Base-by-base conservation (phyloP, 768 basidiomycete species). In the Ramaria sp. region DNA sequence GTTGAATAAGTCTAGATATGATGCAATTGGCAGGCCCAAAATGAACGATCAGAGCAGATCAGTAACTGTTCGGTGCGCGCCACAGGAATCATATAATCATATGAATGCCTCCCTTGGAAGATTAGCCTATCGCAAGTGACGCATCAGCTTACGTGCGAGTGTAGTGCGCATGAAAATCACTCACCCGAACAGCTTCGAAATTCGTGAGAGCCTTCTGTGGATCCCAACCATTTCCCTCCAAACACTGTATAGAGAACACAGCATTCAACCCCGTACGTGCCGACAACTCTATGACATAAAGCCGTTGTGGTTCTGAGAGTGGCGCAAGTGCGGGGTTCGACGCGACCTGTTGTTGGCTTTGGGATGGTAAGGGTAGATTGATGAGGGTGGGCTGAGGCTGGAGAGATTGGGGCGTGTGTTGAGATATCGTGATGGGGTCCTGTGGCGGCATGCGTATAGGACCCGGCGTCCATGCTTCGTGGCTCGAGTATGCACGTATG, bases 171-270 rank as follows among this genome's bases (percentile, higher is more conserved):
- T 2, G n/a, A 41, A 39, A 5, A 12, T 16, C 51, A 70, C 81
- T 56, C 59, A 88, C 88, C 79, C 87, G 88, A 62, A 97, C 86
- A 65, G 87, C 76, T 63, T 91, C 82, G 67, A 92, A 98, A 63
- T 95, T 94, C 48, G 77, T 75, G 24, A 91, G 63, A 0, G 96
- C 96, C 56, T 76, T 74, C 43, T 82, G 81, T 49, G 88, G 61
- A 64, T 93, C 80, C 93, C 93, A 98, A 7, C 71, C 80, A 63
- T 94, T 96, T 48, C 81, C 82, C 60, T 79, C 73, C 56, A 98
- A 67, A 64, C 95, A 97, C 57, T 96, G 83, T n/a, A 85, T 70
- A 5, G 91, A 78, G 62, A 81, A 95, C 60, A 78, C 75, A 15
- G 78, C 78, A 57, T 88, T 96, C 63, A 99, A 73, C 20, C 82